Evolutionary conservation across 2,329 filamentous ascomycete species (phyloP).

Genomic region (Teratosphaeria viscida): DNA sequence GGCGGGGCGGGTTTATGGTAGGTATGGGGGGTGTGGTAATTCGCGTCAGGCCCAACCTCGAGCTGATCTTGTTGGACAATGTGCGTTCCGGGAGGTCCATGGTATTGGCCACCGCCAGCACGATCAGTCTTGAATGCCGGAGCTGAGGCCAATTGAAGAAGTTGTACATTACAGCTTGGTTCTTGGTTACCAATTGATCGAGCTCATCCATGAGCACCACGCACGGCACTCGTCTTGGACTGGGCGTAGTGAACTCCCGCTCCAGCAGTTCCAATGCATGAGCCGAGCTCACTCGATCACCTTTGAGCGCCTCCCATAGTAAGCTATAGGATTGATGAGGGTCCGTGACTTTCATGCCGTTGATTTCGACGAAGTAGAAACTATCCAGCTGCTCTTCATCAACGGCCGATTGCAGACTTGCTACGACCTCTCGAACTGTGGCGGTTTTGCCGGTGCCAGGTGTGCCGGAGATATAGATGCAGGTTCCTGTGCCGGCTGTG

Average conservation of each 20-base stretch:
- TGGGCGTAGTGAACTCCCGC: constrained; percentile 84
- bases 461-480: constrained; percentile 98
- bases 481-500: constrained; percentile 82
- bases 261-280: constrained; percentile 88
- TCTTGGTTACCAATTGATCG: constrained; percentile 93
- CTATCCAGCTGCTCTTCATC: constrained; percentile 86
- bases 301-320: constrained; percentile 91
- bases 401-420: constrained; percentile 79
- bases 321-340: constrained; percentile 92
- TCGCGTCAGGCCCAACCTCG: constrained; percentile 68
- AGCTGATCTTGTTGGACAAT: constrained; percentile 96
- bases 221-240: constrained; percentile 81
- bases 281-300: constrained; percentile 80
- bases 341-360: constrained; percentile 99
- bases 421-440: constrained; percentile 89
- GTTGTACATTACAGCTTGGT: constrained; percentile 99
- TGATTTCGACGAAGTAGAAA: constrained; percentile 98
- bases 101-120: constrained; percentile 93
- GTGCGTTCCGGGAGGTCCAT: constrained; percentile 97
- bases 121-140: constrained; percentile 83
- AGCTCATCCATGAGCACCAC: constrained; percentile 98
- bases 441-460: constrained; percentile 96
- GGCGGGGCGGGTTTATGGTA: too few species aligned
- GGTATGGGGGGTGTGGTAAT: too few species aligned
- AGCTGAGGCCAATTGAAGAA: constrained; percentile 99